phyloP scores from a whole-genome alignment of 441 rosid genomes.

The Populus hybrid region DNA sequence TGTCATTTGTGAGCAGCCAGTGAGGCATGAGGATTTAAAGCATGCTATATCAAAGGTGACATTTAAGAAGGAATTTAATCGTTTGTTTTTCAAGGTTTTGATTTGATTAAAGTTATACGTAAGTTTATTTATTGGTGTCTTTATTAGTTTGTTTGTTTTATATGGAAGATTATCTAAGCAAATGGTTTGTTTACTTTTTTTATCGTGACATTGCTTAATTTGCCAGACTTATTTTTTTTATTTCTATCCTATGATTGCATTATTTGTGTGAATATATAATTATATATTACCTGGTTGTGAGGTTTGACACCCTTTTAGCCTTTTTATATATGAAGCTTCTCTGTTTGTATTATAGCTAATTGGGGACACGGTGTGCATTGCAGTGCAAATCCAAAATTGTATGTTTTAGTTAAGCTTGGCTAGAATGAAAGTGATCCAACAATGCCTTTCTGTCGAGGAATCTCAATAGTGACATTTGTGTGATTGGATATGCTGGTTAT shows the following conservation, averaged over 20 bases:
- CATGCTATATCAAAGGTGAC: slow-evolving; percentile 77
- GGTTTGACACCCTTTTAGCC: background rate
- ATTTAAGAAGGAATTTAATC: background rate
- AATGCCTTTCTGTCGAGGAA: background rate
- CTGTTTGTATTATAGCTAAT: background rate
- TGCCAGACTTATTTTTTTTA: background rate
- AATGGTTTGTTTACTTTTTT: background rate
- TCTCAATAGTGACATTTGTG: background rate
- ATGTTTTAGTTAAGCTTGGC: background rate
- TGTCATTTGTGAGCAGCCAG: slow-evolving; percentile 64
- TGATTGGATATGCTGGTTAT: background rate
- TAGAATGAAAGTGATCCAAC: background rate
- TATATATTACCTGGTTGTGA: background rate
- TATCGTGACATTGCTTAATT: background rate
- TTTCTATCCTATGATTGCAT: background rate
- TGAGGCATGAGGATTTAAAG: slow-evolving; percentile 61
- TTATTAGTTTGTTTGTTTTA: background rate
- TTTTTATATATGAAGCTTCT: background rate
- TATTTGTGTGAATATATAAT: background rate
- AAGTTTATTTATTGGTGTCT: background rate
- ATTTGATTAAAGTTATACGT: background rate
- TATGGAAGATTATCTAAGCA: background rate
- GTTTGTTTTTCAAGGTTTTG: background rate
- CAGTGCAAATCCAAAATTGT: background rate
- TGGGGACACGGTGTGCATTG: background rate